Base-by-base conservation (phyloP, 305 asterid species). In the Fraxinus nigra region DNA sequence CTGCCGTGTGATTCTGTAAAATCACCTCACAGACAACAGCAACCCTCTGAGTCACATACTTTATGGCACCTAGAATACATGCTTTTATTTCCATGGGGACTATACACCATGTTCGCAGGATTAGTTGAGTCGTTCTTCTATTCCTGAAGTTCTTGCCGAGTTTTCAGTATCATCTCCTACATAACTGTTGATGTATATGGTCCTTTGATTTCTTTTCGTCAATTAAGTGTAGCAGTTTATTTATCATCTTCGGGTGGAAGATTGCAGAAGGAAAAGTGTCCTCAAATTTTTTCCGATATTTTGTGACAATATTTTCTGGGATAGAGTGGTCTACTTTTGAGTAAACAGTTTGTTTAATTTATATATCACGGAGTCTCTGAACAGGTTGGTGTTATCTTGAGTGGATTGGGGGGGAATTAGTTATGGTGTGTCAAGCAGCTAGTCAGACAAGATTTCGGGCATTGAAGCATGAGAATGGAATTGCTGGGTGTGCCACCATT, bases 391-490 rank as follows among this genome's bases (percentile, higher is more conserved):
- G 89, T 75, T 86, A 80, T 38, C 48, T 89, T 78, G 89, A 87
- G 89, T 76, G 38, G 87, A 82, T 79, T 78, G 89, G 88, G 92
- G 92, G 92, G 82, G 81, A 33, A 89, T 97, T 93, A 95, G 99
- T 95, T 93, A 95, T 95, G 99, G 99, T 95, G 84, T 77, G 97
- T 93, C 98, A 94, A 92, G 97, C 97, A 88, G 98, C 99, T 79
- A 82, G 97, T 76, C 96, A 95, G 88, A 95, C 99, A 89, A 91
- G 90, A 95, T 95, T 95, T 88, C 95, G 98, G 85, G 96, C 93
- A 81, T 89, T 89, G 91, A 95, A 94, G 91, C 97, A 94, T 77
- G 98, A 93, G 87, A 91, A 78, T 92, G 99, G 99, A 85, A 86
- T 90, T 85, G 93, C 87, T 11, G 98, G 99, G 87, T 82, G 83